phyloP scores from a whole-genome alignment of 2,329 filamentous ascomycete genomes.

The Aureobasidium sp. region DNA sequence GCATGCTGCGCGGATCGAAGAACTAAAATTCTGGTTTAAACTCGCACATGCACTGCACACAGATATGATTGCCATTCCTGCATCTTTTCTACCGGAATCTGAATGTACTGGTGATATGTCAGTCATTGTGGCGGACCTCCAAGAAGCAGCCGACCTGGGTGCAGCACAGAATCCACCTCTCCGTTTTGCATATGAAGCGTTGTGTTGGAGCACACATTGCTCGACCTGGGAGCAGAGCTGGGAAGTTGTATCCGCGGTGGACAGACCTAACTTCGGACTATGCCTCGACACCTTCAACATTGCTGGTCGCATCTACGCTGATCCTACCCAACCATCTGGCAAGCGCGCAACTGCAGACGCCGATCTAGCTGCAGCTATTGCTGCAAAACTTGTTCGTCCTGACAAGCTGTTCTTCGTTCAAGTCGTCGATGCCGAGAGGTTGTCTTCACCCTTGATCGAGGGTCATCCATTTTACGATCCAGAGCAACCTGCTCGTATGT shows the following conservation, averaged over 20 bases:
- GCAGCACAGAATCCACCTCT: conserved; percentile 43
- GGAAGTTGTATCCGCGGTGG: conserved; percentile 50
- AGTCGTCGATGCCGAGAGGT: conserved; percentile 63
- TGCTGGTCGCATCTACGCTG: conserved; percentile 19
- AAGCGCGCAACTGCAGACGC: conserved; percentile 19
- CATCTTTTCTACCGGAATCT: conserved; percentile 51
- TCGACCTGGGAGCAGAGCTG: conserved; percentile 66
- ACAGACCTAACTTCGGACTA: conserved; percentile 18
- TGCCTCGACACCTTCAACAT: conserved; percentile 21
- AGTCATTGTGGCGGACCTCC: conserved; percentile 55
- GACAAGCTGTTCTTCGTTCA: conserved; percentile 67
- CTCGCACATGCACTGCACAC: conserved; percentile 57
- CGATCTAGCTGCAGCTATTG: conserved; percentile 23
- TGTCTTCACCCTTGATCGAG: conserved; percentile 46
- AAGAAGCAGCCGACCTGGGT: conserved; percentile 59
- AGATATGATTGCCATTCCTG: conserved; percentile 67
- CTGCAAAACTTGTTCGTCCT: not conserved
- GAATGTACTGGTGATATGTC: conserved; percentile 45
- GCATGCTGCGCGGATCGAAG: conserved; percentile 50
- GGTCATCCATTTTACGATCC: conserved; percentile 50
- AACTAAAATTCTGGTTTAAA: conserved; percentile 62
- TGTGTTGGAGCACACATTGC: conserved; percentile 63
- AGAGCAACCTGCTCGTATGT: conserved; percentile 58
- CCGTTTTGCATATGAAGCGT: conserved; percentile 63
- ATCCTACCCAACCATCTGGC: conserved; percentile 15